These are phyloP conservation scores for Termitomyces bulborhizus DNA, from an alignment of 768 basidiomycete species.

Conservation along the genomic window DNA sequence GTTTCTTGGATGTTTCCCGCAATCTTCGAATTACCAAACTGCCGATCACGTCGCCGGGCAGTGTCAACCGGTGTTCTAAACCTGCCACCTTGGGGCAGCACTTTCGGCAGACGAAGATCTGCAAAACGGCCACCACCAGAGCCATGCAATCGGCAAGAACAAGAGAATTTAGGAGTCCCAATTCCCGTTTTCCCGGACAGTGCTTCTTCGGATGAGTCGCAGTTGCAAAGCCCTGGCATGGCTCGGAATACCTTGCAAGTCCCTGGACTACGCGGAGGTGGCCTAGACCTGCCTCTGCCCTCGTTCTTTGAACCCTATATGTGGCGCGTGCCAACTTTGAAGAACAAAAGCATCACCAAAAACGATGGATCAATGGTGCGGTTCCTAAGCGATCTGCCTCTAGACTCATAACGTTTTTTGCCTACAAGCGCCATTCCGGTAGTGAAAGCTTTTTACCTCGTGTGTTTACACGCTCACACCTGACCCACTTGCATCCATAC, in stretches of 20 bases:
- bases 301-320: conserved; percentile 2
- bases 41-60: conserved; percentile 16
- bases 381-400: conserved; percentile 1
- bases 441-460: conserved; percentile 5
- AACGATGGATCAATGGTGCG: neutral
- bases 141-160: neutral
- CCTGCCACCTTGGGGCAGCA: neutral
- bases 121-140: neutral
- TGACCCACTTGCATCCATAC: conserved; percentile 8
- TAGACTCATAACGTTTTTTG: conserved; percentile 6
- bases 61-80: conserved; percentile 10
- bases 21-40: conserved; percentile 12
- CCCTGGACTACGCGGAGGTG: conserved; percentile 13
- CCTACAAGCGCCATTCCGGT: neutral
- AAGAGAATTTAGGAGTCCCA: neutral
- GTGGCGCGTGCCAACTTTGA: conserved; percentile 12
- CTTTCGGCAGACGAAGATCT: conserved; percentile 9
- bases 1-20: conserved; percentile 12
- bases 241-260: neutral
- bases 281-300: neutral
- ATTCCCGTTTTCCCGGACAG: neutral
- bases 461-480: conserved; percentile 1
- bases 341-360: conserved; percentile 5
- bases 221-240: neutral
- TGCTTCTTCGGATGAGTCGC: neutral